Evolutionary conservation across 352 stramenopile genomes (phyloP).

Genomic region (Pythium insidiosum): DNA sequence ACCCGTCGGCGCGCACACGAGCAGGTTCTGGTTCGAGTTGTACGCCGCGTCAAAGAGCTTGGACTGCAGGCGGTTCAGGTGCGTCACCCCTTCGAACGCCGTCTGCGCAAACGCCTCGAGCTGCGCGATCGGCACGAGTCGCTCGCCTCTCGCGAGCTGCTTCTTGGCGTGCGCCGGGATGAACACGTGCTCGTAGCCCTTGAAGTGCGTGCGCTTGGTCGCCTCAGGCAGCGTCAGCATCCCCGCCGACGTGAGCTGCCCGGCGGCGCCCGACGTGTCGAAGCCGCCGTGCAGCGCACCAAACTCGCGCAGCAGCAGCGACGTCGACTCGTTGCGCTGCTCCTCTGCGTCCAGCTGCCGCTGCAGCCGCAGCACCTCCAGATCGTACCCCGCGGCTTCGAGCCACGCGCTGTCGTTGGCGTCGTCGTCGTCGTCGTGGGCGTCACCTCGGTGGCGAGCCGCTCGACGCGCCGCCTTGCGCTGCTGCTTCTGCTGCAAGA

Average conservation of each 20-base stretch:
- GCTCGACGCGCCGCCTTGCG: too few species aligned
- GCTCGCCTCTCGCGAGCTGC: conserved; percentile 40
- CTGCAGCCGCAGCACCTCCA: conserved; percentile 71
- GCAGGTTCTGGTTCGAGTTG: conserved; percentile 94
- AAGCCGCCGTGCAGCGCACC: conserved; percentile 61
- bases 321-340: conserved; percentile 46
- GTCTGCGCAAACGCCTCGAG: conserved; percentile 71
- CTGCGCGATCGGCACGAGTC: conserved; percentile 47
- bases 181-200: conserved; percentile 79
- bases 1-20: conserved; percentile 91
- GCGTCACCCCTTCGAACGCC: conserved; percentile 66
- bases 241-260: conserved; percentile 51
- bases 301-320: conserved; percentile 68
- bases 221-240: conserved; percentile 40
- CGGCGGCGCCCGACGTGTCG: conserved; percentile 52
- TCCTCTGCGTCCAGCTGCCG: conserved; percentile 65
- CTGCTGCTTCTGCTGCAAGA: conserved; percentile 51
- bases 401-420: conserved; percentile 52
- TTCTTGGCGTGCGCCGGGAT: conserved; percentile 69
- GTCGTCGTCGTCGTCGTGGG: conserved; percentile 10
- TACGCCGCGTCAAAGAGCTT: conserved; percentile 96
- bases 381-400: conserved; percentile 68
- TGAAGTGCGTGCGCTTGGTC: conserved; percentile 70
- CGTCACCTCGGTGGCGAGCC: conserved; percentile 11
- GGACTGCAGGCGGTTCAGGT: conserved; percentile 97